Conservation (phyloP, 73 alveolate genomes). For the Halteria grandinella region DNA sequence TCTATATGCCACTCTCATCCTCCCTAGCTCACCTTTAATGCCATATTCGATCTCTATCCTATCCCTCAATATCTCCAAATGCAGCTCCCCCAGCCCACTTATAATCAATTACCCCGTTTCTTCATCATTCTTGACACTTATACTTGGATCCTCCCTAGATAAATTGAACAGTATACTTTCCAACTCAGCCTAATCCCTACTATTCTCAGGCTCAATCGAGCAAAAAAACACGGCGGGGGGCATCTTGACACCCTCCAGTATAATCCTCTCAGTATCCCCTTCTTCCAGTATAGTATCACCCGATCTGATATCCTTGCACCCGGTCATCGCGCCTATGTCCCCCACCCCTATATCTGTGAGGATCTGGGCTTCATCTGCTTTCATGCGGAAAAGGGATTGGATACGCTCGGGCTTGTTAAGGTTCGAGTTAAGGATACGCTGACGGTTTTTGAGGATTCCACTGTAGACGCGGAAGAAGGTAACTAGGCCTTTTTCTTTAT, state of each 20-base stretch:
- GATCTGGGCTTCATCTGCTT: slow-evolving; percentile 81
- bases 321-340: slow-evolving; percentile 86
- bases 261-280: slow-evolving; percentile 65
- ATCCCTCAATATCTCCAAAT: slow-evolving; percentile 83
- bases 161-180: slow-evolving; percentile 68
- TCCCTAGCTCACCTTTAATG: slow-evolving; percentile 75
- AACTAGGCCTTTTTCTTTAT: slow-evolving; percentile 75
- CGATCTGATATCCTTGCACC: slow-evolving; percentile 65
- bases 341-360: slow-evolving; percentile 77
- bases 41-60: slow-evolving; percentile 80
- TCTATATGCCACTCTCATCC: slow-evolving; percentile 83
- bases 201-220: slow-evolving; percentile 75
- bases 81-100: slow-evolving; percentile 90
- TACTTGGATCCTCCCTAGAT: slow-evolving; percentile 83
- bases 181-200: slow-evolving; percentile 64
- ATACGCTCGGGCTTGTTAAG: slow-evolving; percentile 60
- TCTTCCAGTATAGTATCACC: slow-evolving; percentile 80
- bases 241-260: slow-evolving; percentile 72
- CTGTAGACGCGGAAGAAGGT: slow-evolving; percentile 84
- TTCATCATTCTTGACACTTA: slow-evolving; percentile 66
- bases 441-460: slow-evolving; percentile 66
- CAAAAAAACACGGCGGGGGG: slow-evolving; percentile 95
- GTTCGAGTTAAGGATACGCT: slow-evolving; percentile 24
- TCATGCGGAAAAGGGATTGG: slow-evolving; percentile 68
- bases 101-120: slow-evolving; percentile 76